A percentile compares a stretch with the other conserved stretches of the same genome.
Evolutionary conservation across 2,329 filamentous ascomycete genomes (phyloP).

Genomic region (Penicillium griseofulvum): DNA sequence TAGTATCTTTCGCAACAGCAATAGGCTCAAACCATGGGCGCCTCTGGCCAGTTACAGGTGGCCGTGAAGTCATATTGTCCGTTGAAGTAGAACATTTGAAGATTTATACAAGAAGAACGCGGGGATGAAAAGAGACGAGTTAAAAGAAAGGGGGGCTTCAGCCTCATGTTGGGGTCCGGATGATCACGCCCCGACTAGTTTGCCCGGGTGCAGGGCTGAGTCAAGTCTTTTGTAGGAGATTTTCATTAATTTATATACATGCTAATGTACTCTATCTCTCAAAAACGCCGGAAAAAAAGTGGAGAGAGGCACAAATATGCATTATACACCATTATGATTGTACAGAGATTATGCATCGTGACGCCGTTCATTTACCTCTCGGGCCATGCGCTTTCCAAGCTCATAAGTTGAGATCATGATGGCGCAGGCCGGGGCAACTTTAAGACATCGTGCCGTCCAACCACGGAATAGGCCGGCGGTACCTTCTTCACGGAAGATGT

Average conservation of each 20-base stretch:
- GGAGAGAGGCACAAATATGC: conserved; percentile 11
- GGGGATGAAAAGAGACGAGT: background rate
- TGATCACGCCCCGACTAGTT: conserved; percentile 18
- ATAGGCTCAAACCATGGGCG: conserved; percentile 19
- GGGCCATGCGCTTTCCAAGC: conserved; percentile 85
- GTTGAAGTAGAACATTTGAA: no score
- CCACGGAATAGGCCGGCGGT: conserved; percentile 78
- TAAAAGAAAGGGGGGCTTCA: conserved; percentile 5
- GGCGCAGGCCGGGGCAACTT: conserved; percentile 92
- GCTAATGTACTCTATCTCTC: conserved; percentile 22
- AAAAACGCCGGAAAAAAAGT: conserved; percentile 19
- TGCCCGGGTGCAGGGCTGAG: background rate
- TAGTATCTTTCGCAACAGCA: conserved; percentile 13
- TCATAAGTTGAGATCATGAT: conserved; percentile 99
- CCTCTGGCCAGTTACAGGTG: background rate
- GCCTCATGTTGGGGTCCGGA: conserved; percentile 19
- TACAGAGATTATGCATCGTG: conserved; percentile 25
- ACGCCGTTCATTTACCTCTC: conserved; percentile 65
- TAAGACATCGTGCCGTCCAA: conserved; percentile 86
- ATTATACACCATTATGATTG: conserved; percentile 16
- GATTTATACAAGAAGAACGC: background rate
- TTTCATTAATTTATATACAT: conserved; percentile 6
- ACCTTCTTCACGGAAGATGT: conserved; percentile 87
- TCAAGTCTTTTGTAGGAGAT: background rate
- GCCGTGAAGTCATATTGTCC: conserved; percentile 10